Evolutionary conservation across 495 filamentous ascomycete species (phyloP).

Genomic region (Penicillium longicatenatum): DNA sequence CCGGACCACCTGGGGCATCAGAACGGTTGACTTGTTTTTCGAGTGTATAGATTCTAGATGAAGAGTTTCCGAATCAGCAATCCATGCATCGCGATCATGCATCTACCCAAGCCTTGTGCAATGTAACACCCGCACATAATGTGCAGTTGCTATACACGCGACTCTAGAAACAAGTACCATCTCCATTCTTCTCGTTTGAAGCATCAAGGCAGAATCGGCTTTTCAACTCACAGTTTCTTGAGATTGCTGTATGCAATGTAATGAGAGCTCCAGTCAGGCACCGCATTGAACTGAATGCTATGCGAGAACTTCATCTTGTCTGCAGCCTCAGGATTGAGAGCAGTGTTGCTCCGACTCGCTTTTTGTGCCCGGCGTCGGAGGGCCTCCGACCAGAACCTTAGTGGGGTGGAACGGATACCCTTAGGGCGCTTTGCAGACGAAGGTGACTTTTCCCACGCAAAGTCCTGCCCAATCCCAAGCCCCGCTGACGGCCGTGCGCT

Average conservation of each 20-base stretch:
- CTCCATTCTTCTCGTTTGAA: background rate
- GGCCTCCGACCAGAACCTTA: conserved; percentile 44
- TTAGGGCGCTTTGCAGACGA: conserved; percentile 14
- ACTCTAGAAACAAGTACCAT: conserved; percentile 8
- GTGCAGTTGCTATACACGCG: background rate
- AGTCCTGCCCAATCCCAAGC: conserved; percentile 4
- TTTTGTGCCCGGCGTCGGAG: conserved; percentile 32
- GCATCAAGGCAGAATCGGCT: background rate
- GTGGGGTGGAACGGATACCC: conserved; percentile 23
- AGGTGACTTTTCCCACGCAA: conserved; percentile 20
- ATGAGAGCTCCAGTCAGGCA: conserved; percentile 96
- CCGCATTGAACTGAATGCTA: conserved; percentile 98
- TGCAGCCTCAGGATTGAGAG: conserved; percentile 28
- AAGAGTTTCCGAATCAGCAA: conserved; percentile 25
- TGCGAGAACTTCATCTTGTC: conserved; percentile 99
- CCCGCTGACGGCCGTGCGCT: conserved; percentile 18
- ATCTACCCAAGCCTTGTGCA: conserved; percentile 22
- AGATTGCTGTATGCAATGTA: conserved; percentile 98
- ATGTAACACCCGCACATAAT: conserved; percentile 29
- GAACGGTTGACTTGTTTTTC: conserved; percentile 72
- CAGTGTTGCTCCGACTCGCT: conserved; percentile 23
- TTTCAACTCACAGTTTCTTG: conserved; percentile 86
- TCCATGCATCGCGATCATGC: conserved; percentile 11
- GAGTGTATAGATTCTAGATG: conserved; percentile 80
- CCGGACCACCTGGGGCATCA: conserved; percentile 47